A percentile compares a stretch with the other conserved stretches of the same genome.
phyloP scores from a whole-genome alignment of 1,284 basidiomycete genomes.

The Boletus coffeatus region DNA sequence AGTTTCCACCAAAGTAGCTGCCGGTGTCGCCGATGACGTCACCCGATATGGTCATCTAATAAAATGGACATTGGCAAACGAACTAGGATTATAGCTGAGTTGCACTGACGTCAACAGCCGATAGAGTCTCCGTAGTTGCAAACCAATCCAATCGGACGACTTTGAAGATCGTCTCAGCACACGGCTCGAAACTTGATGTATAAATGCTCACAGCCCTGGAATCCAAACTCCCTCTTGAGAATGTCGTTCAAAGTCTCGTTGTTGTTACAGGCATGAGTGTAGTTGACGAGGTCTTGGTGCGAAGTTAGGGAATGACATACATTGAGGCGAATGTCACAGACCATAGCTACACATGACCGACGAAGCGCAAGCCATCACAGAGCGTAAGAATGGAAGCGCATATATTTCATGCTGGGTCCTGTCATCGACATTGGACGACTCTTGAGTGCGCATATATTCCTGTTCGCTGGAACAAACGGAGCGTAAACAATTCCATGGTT shows the following conservation, averaged over 20 bases:
- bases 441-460: slow-evolving; percentile 34
- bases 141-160: slow-evolving; percentile 38
- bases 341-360: slow-evolving; percentile 75
- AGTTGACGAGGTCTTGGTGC: slow-evolving; percentile 36
- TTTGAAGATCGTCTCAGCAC: slow-evolving; percentile 6
- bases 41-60: slow-evolving; percentile 38
- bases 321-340: slow-evolving; percentile 21
- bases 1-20: slow-evolving; percentile 20
- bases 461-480: slow-evolving; percentile 37
- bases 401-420: slow-evolving; percentile 60
- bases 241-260: slow-evolving; percentile 48
- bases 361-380: slow-evolving; percentile 50
- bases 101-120: slow-evolving; percentile 38
- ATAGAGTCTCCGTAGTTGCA: slow-evolving; percentile 35
- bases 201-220: slow-evolving; percentile 42
- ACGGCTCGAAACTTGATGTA: background rate
- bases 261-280: slow-evolving; percentile 52
- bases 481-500: background rate
- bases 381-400: slow-evolving; percentile 48
- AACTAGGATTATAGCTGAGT: background rate
- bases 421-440: slow-evolving; percentile 57
- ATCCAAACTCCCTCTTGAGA: slow-evolving; percentile 54
- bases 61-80: slow-evolving; percentile 15
- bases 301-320: slow-evolving; percentile 5
- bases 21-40: slow-evolving; percentile 30